Evolutionary conservation across 2,329 filamentous ascomycete species (phyloP), one percentile per base, ranked within the genome.

Genomic region (Pseudocercospora macadamiae): DNA sequence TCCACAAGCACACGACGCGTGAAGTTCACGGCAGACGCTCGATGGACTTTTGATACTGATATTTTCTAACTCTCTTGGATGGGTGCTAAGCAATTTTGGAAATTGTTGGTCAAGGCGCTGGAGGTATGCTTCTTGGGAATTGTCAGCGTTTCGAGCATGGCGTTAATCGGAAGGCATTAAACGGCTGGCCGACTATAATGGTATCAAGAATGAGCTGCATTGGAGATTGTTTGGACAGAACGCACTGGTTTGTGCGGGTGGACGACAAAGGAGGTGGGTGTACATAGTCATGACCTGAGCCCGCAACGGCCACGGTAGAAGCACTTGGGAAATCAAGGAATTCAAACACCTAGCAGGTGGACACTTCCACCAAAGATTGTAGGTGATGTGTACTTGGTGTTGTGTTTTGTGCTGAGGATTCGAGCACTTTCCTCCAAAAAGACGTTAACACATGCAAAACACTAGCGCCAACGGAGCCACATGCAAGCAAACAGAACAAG

Each of bases 21-120:
- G 75, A 78, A 60, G 72, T 77, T 71, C 60, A 52, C 37, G 49
- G 58, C 45, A 59, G 61, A 23, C 55, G 58, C 55, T 59, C 55
- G 28, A 76, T 79, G 51, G 77, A 79, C 57, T 74, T 78, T 54
- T 79, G 59, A 68, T 21, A 26, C 52, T 39, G 34, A 34, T 26
- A 18, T 14, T 39, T 44, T 44, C 42, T 3, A 42, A 23, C 28
- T 47, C 26, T 48, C 34, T 34, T 44, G 48, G 30, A 25, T 51
- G 37, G 39, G 30, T 32, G 21, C 5, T 21, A 26, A 30, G 18
- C 25, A 23, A 9, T 49, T 32, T 49, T 34, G 47, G 26, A 34
- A 18, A 49, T 6, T 28, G n/a, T n/a, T 32, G 47, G 3, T n/a
- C 21, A 32, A 12, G 47, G 47, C 28, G 47, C 16, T 49, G 47